A percentile compares a stretch with the other conserved stretches of the same genome.
Evolutionary conservation across 1,139 yeast genomes (phyloP).

Genomic region (Suhomyces coccinellae): DNA sequence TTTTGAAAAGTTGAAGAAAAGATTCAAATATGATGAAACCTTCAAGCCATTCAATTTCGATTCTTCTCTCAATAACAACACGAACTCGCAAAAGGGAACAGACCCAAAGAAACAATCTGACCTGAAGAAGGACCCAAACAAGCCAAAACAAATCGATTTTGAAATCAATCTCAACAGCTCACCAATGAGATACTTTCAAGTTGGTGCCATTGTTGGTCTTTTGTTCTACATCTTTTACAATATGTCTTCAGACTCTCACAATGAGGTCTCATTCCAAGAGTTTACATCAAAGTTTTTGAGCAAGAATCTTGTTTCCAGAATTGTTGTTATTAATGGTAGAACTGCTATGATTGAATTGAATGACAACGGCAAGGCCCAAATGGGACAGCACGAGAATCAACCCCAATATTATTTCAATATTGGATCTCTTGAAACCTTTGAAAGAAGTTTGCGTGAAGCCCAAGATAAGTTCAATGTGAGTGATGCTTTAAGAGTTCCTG

Average conservation of each 20-base stretch:
- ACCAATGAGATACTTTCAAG: slow-evolving; percentile 30
- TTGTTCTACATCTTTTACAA: slow-evolving; percentile 22
- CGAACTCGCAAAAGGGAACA: neutral
- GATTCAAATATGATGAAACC: slow-evolving; percentile 10
- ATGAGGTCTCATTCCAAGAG: slow-evolving; percentile 47
- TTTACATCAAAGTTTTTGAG: slow-evolving; percentile 43
- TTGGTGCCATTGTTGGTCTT: slow-evolving; percentile 33
- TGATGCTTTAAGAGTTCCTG: slow-evolving; percentile 72
- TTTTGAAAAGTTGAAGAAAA: slow-evolving; percentile 13
- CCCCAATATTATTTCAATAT: slow-evolving; percentile 58
- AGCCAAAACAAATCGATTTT: slow-evolving; percentile 21
- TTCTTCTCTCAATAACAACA: neutral
- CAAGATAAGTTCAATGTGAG: slow-evolving; percentile 71
- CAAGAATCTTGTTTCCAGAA: slow-evolving; percentile 37
- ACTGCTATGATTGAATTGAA: slow-evolving; percentile 42
- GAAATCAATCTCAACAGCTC: slow-evolving; percentile 30
- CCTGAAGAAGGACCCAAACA: slow-evolving; percentile 10
- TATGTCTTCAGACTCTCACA: slow-evolving; percentile 20
- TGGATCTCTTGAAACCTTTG: slow-evolving; percentile 92
- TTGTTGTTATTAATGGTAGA: slow-evolving; percentile 42
- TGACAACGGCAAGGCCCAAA: slow-evolving; percentile 37
- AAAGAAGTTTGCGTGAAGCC: slow-evolving; percentile 72
- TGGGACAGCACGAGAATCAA: slow-evolving; percentile 18
- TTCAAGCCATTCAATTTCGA: slow-evolving; percentile 11
- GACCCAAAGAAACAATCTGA: slow-evolving; percentile 4